A percentile compares a stretch with the other conserved stretches of the same genome.
These are phyloP conservation scores for Debaryomyces sp. DNA, from an alignment of 1,139 yeast genomes.

Conservation along the genomic window DNA sequence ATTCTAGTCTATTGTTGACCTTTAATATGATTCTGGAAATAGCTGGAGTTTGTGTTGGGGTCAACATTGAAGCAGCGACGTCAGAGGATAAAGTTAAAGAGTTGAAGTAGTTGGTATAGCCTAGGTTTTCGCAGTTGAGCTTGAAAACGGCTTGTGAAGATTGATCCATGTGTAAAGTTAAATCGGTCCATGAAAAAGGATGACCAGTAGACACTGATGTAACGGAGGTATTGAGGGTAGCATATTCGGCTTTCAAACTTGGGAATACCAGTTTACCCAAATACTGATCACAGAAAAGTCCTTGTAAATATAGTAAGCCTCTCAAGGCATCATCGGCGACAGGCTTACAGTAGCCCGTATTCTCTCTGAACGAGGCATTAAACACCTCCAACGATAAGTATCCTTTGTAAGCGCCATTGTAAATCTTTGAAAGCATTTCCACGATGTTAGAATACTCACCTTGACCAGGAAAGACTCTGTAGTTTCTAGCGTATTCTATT, in stretches of 20 bases:
- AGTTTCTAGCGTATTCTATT: conserved; percentile 12
- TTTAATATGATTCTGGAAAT: conserved; percentile 3
- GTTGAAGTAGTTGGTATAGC: background rate
- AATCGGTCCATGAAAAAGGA: background rate
- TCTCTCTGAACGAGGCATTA: conserved; percentile 11
- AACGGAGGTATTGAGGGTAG: background rate
- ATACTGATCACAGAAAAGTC: background rate
- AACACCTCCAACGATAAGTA: conserved; percentile 14
- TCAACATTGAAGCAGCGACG: background rate
- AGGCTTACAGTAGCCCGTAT: background rate
- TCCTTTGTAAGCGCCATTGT: conserved; percentile 9
- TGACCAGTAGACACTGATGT: background rate
- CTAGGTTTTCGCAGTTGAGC: background rate
- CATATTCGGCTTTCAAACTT: conserved; percentile 2
- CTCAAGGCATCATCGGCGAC: conserved; percentile 15
- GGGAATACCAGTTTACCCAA: conserved; percentile 5
- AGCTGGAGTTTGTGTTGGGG: background rate
- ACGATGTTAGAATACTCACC: conserved; percentile 11
- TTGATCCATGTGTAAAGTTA: background rate
- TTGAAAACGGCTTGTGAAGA: background rate
- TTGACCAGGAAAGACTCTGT: conserved; percentile 14
- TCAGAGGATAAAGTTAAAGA: background rate
- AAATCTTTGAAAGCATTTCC: conserved; percentile 4
- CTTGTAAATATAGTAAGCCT: conserved; percentile 11
- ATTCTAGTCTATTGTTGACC: conserved; percentile 5